These are phyloP conservation scores for Suillus brevipes DNA, from an alignment of 768 basidiomycete species.

Conservation along the genomic window DNA sequence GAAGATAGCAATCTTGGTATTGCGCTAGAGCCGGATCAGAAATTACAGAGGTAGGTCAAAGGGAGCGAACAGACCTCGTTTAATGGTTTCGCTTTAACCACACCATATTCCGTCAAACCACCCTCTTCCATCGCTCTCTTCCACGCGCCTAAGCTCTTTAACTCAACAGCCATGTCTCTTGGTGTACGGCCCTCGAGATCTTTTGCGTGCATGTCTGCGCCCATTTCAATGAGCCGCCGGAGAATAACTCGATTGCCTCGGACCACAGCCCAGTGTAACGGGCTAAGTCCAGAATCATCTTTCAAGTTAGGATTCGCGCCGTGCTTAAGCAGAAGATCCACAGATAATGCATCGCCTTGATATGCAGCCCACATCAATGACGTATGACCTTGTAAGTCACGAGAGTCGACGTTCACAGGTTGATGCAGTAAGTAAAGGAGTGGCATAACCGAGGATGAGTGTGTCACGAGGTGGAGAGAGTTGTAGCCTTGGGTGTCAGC, in stretches of 20 bases:
- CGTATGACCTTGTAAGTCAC: slow-evolving; percentile 91
- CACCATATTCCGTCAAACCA: slow-evolving; percentile 75
- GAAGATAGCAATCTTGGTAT: slow-evolving; percentile 81
- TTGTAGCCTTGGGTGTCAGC: slow-evolving; percentile 95
- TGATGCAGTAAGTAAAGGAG: slow-evolving; percentile 90
- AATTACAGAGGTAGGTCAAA: slow-evolving; percentile 3
- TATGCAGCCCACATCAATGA: slow-evolving; percentile 99
- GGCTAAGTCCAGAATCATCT: slow-evolving; percentile 82
- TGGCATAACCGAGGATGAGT: slow-evolving; percentile 94
- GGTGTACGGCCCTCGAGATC: slow-evolving; percentile 87
- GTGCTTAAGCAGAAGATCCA: slow-evolving; percentile 85
- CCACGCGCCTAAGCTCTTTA: slow-evolving; percentile 91
- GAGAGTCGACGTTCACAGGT: slow-evolving; percentile 87
- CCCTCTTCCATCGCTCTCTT: slow-evolving; percentile 87
- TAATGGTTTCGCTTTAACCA: slow-evolving; percentile 63
- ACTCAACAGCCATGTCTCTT: slow-evolving; percentile 90
- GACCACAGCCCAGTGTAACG: slow-evolving; percentile 97
- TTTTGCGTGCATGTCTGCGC: slow-evolving; percentile 77
- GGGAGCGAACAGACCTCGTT: slow-evolving; percentile 57
- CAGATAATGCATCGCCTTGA: slow-evolving; percentile 95
- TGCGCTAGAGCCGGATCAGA: slow-evolving; percentile 48
- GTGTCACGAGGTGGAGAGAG: slow-evolving; percentile 91
- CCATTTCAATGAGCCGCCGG: slow-evolving; percentile 79
- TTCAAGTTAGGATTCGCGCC: slow-evolving; percentile 76
- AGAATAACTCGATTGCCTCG: slow-evolving; percentile 91